Percentiles rank a stretch among this genome's conserved stretches.
Evolutionary conservation across 495 filamentous ascomycete genomes (phyloP).

Genomic region (Hypoxylon fragiforme): DNA sequence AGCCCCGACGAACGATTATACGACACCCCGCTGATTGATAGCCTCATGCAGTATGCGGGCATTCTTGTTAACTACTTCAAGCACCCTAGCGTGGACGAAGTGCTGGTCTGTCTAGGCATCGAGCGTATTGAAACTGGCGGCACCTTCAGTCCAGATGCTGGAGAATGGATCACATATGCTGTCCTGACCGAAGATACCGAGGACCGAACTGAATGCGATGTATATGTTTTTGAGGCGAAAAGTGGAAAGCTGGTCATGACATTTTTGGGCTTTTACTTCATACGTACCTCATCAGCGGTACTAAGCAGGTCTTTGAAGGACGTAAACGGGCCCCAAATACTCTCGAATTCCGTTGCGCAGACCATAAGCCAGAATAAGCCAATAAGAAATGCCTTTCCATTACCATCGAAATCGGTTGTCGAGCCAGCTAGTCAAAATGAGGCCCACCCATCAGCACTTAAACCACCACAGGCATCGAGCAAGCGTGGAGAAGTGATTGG

Average conservation of each 20-base stretch:
- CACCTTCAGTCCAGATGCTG: constrained; percentile 24
- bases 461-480: not conserved
- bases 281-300: too few relatives aligned
- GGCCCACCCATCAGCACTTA: too few relatives aligned
- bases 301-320: too few relatives aligned
- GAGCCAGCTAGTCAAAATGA: too few relatives aligned
- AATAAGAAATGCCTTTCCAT: too few relatives aligned
- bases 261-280: constrained; percentile 18
- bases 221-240: constrained; percentile 36
- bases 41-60: constrained; percentile 45
- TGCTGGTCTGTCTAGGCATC: constrained; percentile 29
- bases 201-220: constrained; percentile 33
- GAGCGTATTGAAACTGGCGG: constrained; percentile 33
- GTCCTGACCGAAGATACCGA: constrained; percentile 25
- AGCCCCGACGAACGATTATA: constrained; percentile 27
- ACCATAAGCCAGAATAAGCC: too few relatives aligned
- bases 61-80: constrained; percentile 38
- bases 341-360: too few relatives aligned
- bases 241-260: constrained; percentile 26
- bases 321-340: too few relatives aligned
- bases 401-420: too few relatives aligned
- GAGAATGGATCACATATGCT: constrained; percentile 36
- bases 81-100: constrained; percentile 34
- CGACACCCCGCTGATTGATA: constrained; percentile 39
- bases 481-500: not conserved